A percentile compares a stretch with the other conserved stretches of the same genome.
Conservation (phyloP, 2,329 filamentous ascomycete genomes). For the Botryotinia globosa region DNA sequence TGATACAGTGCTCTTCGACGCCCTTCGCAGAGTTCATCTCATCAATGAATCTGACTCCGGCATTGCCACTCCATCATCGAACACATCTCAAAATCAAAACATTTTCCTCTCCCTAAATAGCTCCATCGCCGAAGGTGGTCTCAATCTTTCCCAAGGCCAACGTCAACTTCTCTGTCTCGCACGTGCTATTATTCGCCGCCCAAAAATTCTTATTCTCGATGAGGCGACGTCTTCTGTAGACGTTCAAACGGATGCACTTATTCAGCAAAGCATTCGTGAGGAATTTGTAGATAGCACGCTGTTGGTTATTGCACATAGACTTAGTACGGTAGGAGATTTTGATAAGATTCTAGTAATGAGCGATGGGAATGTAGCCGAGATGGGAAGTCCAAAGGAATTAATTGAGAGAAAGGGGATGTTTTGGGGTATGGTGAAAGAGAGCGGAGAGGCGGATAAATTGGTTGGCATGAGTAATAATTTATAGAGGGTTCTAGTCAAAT, state of each 20-base stretch:
- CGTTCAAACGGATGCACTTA: slow-evolving; percentile 68
- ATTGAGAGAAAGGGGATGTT: slow-evolving; percentile 29
- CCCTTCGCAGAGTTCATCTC: slow-evolving; percentile 81
- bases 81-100: slow-evolving; percentile 23
- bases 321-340: slow-evolving; percentile 73
- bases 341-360: slow-evolving; percentile 69
- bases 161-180: slow-evolving; percentile 81
- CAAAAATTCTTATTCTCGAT: slow-evolving; percentile 90
- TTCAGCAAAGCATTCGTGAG: slow-evolving; percentile 70
- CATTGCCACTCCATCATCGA: slow-evolving; percentile 11
- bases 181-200: slow-evolving; percentile 77
- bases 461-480: slow-evolving; percentile 4
- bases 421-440: slow-evolving; percentile 30
- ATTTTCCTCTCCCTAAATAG: slow-evolving; percentile 50
- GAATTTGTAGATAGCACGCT: slow-evolving; percentile 67
- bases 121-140: slow-evolving; percentile 65
- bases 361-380: slow-evolving; percentile 62
- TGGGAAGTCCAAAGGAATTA: slow-evolving; percentile 55
- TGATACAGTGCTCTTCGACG: slow-evolving; percentile 67
- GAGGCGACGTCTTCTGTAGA: slow-evolving; percentile 80
- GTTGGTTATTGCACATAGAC: slow-evolving; percentile 69
- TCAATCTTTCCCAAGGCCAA: slow-evolving; percentile 63
- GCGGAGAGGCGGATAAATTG: slow-evolving; percentile 18
- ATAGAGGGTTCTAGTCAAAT: not conserved
- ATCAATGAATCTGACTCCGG: slow-evolving; percentile 44